Evolutionary conservation across 2,329 filamentous ascomycete genomes (phyloP), one percentile per base, ranked within the genome.

Genomic region (Fusarium pseudoanthophilum): DNA sequence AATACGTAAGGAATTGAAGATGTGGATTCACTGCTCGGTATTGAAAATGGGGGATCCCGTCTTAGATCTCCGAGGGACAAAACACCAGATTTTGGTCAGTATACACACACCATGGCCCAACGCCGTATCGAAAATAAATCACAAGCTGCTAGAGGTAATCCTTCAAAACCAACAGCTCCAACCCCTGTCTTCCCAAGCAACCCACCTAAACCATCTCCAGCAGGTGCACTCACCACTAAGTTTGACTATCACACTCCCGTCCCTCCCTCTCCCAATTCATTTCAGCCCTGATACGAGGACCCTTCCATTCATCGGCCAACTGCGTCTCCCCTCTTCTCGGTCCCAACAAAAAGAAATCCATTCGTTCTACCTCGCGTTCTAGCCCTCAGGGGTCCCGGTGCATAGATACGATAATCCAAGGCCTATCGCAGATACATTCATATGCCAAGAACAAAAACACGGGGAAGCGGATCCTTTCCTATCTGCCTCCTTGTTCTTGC

Each of bases 121-220:
- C 45, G 13, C 24, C 28, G 30, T 15, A 32, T 20, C 39, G n/a
- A 43, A 51, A 9, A 55, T 16, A 36, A 46, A 51, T 62, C 45
- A 46, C 40, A 51, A 64, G 45, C 39, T 37, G 3, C 45, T 30
- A n/a, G 20, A 51, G 48, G 21, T 10, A 48, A 64, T 62, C 42
- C 68, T 56, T 42, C 34, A 45, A 28, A 55, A 14, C 60, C 56
- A 69, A 68, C 64, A 42, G 30, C 49, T 57, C 24, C 39, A 59
- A 71, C 55, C 71, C 71, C 71, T 73, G 71, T 51, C 40, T 48
- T 58, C 69, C 39, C 53, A 49, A 55, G 53, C 32, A 64, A 51
- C 48, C 58, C 51, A 49, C 34, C 64, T 72, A 73, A 58, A 70
- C 70, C 70, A 59, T 64, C 62, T 74, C 49, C 34, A 74, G 71